Percentiles rank a stretch among this genome's conserved stretches.
phyloP scores from a whole-genome alignment of 2,329 filamentous ascomycete genomes.

The Xylaria sp. region DNA sequence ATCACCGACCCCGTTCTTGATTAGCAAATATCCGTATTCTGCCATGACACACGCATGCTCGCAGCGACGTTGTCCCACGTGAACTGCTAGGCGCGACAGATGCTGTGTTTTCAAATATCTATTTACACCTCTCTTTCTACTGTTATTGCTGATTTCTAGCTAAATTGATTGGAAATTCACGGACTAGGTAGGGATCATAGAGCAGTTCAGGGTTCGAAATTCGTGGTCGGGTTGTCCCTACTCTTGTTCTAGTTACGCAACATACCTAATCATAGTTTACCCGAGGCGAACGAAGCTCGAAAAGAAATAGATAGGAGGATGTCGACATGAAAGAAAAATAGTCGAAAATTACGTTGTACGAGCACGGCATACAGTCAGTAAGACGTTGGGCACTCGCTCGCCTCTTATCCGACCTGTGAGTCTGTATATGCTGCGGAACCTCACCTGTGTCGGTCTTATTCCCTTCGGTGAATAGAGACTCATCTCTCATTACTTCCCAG shows the following conservation, averaged over 20 bases:
- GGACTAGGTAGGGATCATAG: background rate
- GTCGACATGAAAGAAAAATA: no score
- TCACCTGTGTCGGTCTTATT: background rate
- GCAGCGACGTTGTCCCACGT: conserved; percentile 27
- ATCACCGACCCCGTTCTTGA: conserved; percentile 16
- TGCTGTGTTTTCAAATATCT: background rate
- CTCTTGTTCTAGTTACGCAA: conserved; percentile 5
- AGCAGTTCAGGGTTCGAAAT: background rate
- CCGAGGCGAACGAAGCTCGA: background rate
- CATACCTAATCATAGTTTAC: background rate
- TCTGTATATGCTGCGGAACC: conserved; percentile 8
- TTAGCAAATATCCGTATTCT: conserved; percentile 12
- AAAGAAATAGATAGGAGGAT: background rate
- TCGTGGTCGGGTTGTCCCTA: background rate
- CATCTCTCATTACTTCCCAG: background rate
- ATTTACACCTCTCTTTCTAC: background rate
- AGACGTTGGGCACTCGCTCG: conserved; percentile 24
- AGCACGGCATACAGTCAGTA: conserved; percentile 19
- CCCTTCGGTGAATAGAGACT: background rate
- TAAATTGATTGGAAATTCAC: background rate
- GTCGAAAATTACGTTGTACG: conserved; percentile 1
- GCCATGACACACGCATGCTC: conserved; percentile 11
- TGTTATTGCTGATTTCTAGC: background rate
- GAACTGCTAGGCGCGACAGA: conserved; percentile 10
- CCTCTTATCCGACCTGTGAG: conserved; percentile 25